A percentile compares a stretch with the other conserved stretches of the same genome.
phyloP scores from a whole-genome alignment of 768 basidiomycete species.

The Jaapia argillacea region DNA sequence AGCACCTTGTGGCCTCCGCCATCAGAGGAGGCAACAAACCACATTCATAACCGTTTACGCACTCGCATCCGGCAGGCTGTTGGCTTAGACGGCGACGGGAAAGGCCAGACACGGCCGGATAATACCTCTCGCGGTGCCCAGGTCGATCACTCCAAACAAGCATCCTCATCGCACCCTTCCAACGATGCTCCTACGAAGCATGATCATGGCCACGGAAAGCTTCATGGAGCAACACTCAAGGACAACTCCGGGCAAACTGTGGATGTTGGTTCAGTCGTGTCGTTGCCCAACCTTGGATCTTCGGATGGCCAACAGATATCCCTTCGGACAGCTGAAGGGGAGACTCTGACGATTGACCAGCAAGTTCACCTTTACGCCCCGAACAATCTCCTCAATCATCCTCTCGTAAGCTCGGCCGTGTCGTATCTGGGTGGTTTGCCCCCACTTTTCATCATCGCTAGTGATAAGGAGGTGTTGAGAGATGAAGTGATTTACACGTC shows the following conservation, averaged over 20 bases:
- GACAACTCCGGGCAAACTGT: conserved; percentile 21
- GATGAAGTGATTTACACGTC: conserved; percentile 88
- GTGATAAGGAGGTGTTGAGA: conserved; percentile 85
- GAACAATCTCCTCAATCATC: conserved; percentile 69
- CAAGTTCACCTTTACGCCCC: conserved; percentile 85
- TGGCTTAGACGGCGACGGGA: conserved; percentile 15
- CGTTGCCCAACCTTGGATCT: conserved; percentile 28
- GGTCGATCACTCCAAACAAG: neutral
- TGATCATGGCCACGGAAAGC: conserved; percentile 7
- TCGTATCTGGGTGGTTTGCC: conserved; percentile 87
- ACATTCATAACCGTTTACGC: conserved; percentile 49
- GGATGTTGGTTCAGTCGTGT: conserved; percentile 37
- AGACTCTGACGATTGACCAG: conserved; percentile 40
- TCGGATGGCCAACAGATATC: conserved; percentile 33
- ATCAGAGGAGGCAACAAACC: conserved; percentile 46
- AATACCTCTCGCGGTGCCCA: neutral
- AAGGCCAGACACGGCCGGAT: neutral
- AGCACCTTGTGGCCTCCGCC: conserved; percentile 74
- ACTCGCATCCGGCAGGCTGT: conserved; percentile 51
- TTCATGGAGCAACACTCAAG: neutral
- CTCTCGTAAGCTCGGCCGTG: conserved; percentile 72
- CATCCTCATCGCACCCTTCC: neutral
- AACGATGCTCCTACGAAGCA: neutral
- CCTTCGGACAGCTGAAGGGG: conserved; percentile 37
- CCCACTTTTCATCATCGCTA: conserved; percentile 74